Percentiles rank a stretch among this genome's conserved stretches.
These are phyloP conservation scores for Kodamaea arcana DNA, from an alignment of 1,139 yeast genomes.

Conservation along the genomic window DNA sequence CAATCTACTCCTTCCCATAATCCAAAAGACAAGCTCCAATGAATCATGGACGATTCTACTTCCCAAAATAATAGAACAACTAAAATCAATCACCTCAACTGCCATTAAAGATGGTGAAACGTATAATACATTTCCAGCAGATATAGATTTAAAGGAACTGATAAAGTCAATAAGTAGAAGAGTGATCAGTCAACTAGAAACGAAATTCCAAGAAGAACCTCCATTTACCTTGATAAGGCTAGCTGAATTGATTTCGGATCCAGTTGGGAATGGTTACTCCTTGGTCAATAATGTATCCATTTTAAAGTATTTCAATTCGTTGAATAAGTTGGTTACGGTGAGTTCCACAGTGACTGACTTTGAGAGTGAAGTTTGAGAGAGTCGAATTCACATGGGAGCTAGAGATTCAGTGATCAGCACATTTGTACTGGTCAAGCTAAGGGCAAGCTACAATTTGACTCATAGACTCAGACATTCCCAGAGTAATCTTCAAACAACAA, in stretches of 20 bases:
- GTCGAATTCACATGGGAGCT: too few species aligned
- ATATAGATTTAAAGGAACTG: conserved; percentile 13
- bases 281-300: conserved; percentile 20
- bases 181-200: conserved; percentile 18
- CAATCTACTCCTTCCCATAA: conserved; percentile 8
- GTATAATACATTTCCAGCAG: conserved; percentile 12
- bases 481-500: too few species aligned
- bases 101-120: conserved; percentile 12
- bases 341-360: conserved; percentile 18
- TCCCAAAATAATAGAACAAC: conserved; percentile 11
- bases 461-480: too few species aligned
- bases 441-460: too few species aligned
- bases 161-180: conserved; percentile 13
- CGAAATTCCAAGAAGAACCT: conserved; percentile 34
- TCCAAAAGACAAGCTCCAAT: conserved; percentile 10
- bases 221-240: conserved; percentile 59
- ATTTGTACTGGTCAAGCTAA: background rate
- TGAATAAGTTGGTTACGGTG: conserved; percentile 25
- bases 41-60: conserved; percentile 9
- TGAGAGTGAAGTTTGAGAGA: background rate
- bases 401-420: background rate
- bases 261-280: conserved; percentile 31
- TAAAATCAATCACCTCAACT: conserved; percentile 6
- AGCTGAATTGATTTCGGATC: conserved; percentile 48
- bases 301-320: conserved; percentile 28